Conservation (phyloP, 1,284 basidiomycete genomes). For the Apiotrichum veenhuisii region DNA sequence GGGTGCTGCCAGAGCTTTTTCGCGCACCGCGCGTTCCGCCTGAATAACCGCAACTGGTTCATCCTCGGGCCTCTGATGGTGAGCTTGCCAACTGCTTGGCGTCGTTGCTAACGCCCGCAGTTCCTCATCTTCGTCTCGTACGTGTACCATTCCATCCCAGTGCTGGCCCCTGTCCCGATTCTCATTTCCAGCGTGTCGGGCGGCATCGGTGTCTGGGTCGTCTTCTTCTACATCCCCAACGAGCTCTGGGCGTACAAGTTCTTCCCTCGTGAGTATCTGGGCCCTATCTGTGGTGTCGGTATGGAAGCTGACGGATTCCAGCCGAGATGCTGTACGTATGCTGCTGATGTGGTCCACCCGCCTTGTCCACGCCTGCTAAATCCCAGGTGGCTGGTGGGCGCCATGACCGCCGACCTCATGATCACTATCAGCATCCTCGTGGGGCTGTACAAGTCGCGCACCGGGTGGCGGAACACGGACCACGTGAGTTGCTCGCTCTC, state of each 20-base stretch:
- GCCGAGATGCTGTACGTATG: not conserved
- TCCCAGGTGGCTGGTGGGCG: slow-evolving; percentile 22
- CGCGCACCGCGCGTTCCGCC: slow-evolving; percentile 31
- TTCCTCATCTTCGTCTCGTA: too few species aligned
- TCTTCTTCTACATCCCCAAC: not conserved
- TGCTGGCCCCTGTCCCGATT: not conserved
- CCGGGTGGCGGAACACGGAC: slow-evolving; percentile 35
- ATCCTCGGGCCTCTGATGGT: slow-evolving; percentile 22
- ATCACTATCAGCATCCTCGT: slow-evolving; percentile 28
- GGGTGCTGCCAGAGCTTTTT: slow-evolving; percentile 30
- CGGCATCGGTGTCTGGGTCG: not conserved
- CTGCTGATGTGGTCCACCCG: not conserved
- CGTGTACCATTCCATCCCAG: not conserved
- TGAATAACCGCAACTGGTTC: slow-evolving; percentile 25
- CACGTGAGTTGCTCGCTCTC: slow-evolving; percentile 7
- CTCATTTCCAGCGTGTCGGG: not conserved
- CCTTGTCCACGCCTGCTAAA: not conserved
- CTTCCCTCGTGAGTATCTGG: not conserved
- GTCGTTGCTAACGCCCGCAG: not conserved
- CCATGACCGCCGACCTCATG: slow-evolving; percentile 28
- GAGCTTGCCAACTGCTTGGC: not conserved
- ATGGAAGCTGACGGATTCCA: not conserved
- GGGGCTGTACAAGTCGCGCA: slow-evolving; percentile 26
- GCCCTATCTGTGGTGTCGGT: not conserved
- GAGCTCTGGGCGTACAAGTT: not conserved